Evolutionary conservation across 1,139 yeast genomes (phyloP).

Genomic region (Pichia sp.): DNA sequence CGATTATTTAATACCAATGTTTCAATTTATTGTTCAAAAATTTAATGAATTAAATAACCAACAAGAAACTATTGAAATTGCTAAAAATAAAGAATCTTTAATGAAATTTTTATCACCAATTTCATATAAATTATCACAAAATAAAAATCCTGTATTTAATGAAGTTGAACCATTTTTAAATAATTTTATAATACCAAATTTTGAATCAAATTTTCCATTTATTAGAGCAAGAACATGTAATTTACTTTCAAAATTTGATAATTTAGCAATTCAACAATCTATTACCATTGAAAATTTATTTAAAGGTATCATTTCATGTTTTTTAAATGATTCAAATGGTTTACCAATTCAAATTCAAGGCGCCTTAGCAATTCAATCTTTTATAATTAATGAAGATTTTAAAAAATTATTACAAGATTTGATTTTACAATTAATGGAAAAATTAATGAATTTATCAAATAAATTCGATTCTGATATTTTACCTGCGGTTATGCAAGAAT

Average conservation of each 20-base stretch:
- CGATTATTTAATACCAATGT: constrained; percentile 52
- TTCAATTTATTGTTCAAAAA: constrained; percentile 58
- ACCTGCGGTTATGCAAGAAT: constrained; percentile 90
- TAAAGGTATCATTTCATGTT: constrained; percentile 60
- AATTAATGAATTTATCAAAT: constrained; percentile 65
- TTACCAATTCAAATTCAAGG: constrained; percentile 82
- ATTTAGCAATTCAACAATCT: constrained; percentile 46
- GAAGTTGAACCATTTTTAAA: constrained; percentile 69
- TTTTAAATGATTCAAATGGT: constrained; percentile 42
- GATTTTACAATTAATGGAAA: constrained; percentile 79
- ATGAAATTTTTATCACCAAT: constrained; percentile 73
- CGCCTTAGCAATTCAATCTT: constrained; percentile 79
- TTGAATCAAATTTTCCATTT: constrained; percentile 60
- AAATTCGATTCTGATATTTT: constrained; percentile 83
- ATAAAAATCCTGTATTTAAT: constrained; percentile 50
- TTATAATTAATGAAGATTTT: constrained; percentile 58
- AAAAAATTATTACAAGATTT: constrained; percentile 59
- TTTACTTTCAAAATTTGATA: constrained; percentile 64
- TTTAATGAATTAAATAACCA: constrained; percentile 34
- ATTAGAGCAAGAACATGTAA: constrained; percentile 83
- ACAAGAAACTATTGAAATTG: constrained; percentile 47
- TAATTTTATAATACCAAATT: constrained; percentile 64
- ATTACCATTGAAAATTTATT: constrained; percentile 50
- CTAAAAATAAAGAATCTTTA: constrained; percentile 73
- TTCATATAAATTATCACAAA: constrained; percentile 49